Evolutionary conservation across 1,284 basidiomycete species (phyloP), one percentile per base, ranked within the genome.

Genomic region (Moesziomyces sp.): DNA sequence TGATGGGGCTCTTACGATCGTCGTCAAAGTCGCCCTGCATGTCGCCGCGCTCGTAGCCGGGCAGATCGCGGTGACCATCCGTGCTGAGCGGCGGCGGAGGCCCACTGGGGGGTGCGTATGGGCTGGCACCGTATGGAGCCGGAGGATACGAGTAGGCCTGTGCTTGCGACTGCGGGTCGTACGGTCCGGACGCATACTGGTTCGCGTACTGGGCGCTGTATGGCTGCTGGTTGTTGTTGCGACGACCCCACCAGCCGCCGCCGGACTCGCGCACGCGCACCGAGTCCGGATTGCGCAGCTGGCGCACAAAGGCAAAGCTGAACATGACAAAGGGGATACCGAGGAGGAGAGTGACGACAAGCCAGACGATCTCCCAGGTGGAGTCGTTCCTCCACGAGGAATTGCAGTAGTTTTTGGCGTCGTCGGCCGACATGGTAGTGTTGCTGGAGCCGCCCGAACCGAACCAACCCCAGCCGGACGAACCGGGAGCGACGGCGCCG

Each of bases 271-370:
- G 45, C 21, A 62, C 58, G 14, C 78, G 61, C 2, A 76, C 74
- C 26, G 59, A 67, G 44, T 49, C 38, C 5, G 79, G 79, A 46
- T 80, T 70, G 21, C 50, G 60, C 23, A 80, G 52, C 55, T 80
- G 76, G 2, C 76, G 47, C 14, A 73, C 76, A 47, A 77, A 80
- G 4, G 66, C 76, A 24, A 80, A 80, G 72, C 65, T 64, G 64
- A 80, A 73, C 46, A 74, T 38, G 47, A 79, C 69, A 40, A 80
- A 79, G 5, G 78, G 63, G 10, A 70, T 28, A 21, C 79, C 79
- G 24, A 80, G 35, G 21, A 76, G 10, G 13, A 70, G 23, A 5
- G 72, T 70, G 34, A 79, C 63, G 46, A 80, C 40, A 14, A 80
- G 64, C 76, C 77, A 77, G 24, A 79, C 61, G 21, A 79, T 78